Evolutionary conservation across 768 basidiomycete genomes (phyloP).

Genomic region (Lactarius deliciosus): DNA sequence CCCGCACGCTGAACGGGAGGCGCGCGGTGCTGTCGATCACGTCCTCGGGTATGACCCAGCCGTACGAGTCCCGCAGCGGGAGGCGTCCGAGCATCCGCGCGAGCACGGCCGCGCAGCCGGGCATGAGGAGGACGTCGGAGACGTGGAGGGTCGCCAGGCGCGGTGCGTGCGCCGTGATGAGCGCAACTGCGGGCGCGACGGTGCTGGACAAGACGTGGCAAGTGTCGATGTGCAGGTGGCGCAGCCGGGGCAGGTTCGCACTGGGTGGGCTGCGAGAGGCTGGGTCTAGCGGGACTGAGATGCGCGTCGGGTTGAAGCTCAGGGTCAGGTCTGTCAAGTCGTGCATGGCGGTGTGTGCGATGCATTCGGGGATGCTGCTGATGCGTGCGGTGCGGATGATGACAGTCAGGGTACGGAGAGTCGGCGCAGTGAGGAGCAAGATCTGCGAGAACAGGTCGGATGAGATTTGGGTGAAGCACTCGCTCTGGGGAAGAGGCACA

Average conservation of each 20-base stretch:
- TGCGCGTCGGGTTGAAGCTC: conserved; percentile 14
- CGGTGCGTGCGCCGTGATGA: conserved; percentile 10
- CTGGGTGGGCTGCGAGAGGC: not conserved
- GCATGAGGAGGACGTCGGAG: conserved; percentile 20
- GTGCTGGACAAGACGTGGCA: conserved; percentile 12
- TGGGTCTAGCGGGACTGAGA: conserved; percentile 3
- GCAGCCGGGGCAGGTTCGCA: conserved; percentile 17
- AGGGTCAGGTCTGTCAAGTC: conserved; percentile 21
- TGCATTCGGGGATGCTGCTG: conserved; percentile 12
- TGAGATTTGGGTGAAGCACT: not conserved
- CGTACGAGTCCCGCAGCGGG: conserved; percentile 20
- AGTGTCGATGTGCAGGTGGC: conserved; percentile 17
- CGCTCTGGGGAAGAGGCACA: not conserved
- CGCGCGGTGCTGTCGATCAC: not conserved
- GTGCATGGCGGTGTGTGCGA: conserved; percentile 10
- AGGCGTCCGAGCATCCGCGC: conserved; percentile 26
- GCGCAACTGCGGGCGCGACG: conserved; percentile 14
- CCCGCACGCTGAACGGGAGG: conserved; percentile 17
- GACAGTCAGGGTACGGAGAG: conserved; percentile 21
- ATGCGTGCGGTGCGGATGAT: conserved; percentile 5
- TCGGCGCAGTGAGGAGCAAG: conserved; percentile 17
- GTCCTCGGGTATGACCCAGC: conserved; percentile 15
- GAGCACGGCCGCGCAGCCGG: conserved; percentile 23
- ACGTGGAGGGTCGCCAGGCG: conserved; percentile 18
- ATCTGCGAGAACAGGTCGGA: conserved; percentile 7